These are phyloP conservation scores for Diplocarpon rosae DNA, from an alignment of 2,329 filamentous ascomycete species.

Conservation along the genomic window DNA sequence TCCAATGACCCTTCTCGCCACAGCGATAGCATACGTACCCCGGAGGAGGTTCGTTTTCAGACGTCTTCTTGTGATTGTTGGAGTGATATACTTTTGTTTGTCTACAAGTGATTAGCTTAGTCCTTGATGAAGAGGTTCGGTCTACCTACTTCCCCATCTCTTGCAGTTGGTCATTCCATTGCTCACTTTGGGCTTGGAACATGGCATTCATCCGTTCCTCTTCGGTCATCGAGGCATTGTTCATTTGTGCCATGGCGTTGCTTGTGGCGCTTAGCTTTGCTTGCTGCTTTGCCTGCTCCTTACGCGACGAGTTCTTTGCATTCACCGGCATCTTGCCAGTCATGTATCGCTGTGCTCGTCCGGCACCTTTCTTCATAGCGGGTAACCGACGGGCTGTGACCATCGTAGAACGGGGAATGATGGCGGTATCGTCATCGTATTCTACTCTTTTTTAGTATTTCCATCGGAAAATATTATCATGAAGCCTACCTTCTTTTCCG, in stretches of 20 bases:
- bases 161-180: slow-evolving; percentile 89
- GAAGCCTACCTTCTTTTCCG: slow-evolving; percentile 69
- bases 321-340: slow-evolving; percentile 89
- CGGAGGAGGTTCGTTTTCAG: slow-evolving; percentile 83
- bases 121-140: slow-evolving; percentile 25
- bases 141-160: slow-evolving; percentile 67
- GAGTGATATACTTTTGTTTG: slow-evolving; percentile 53
- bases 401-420: slow-evolving; percentile 88
- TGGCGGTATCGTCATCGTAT: slow-evolving; percentile 96
- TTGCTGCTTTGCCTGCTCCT: slow-evolving; percentile 44
- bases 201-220: slow-evolving; percentile 90
- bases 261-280: slow-evolving; percentile 43
- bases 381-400: slow-evolving; percentile 83
- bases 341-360: slow-evolving; percentile 87
- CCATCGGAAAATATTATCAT: neutral
- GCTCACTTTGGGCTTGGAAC: slow-evolving; percentile 78
- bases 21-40: slow-evolving; percentile 96
- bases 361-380: slow-evolving; percentile 73
- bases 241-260: slow-evolving; percentile 49
- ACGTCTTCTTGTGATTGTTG: slow-evolving; percentile 56
- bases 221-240: slow-evolving; percentile 67
- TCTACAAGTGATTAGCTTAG: slow-evolving; percentile 33
- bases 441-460: slow-evolving; percentile 42
- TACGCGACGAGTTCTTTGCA: slow-evolving; percentile 68
- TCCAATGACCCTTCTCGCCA: slow-evolving; percentile 98